Evolutionary conservation across 371 early-diverging fungal species (phyloP).

Genomic region (Circinella umbellata): DNA sequence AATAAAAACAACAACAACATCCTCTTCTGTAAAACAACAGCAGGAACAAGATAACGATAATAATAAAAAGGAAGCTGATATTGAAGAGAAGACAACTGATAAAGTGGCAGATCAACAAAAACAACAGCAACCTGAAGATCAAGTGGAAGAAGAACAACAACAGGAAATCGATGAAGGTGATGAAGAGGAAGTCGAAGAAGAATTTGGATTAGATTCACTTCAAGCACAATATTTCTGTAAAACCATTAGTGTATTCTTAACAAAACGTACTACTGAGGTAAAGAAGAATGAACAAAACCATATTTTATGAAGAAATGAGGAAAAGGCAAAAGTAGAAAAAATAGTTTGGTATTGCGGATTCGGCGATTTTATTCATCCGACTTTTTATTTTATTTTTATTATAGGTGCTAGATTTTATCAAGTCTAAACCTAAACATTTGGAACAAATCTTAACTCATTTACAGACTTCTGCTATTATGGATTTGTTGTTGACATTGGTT

Average conservation of each 20-base stretch:
- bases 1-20: conserved; percentile 1
- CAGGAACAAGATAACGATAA: background rate
- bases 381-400: background rate
- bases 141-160: background rate
- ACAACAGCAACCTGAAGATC: conserved; percentile 3
- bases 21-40: background rate
- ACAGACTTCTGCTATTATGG: conserved; percentile 86
- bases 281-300: background rate
- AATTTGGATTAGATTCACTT: conserved; percentile 60
- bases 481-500: conserved; percentile 88
- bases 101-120: background rate
- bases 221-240: conserved; percentile 90
- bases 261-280: conserved; percentile 84
- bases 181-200: conserved; percentile 2
- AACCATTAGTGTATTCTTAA: conserved; percentile 82
- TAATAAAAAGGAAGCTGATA: too few relatives aligned
- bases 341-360: background rate
- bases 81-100: too few relatives aligned
- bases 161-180: background rate
- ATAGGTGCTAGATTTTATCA: conserved; percentile 73
- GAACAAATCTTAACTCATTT: conserved; percentile 77
- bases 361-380: conserved; percentile 13
- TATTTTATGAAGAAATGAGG: too few relatives aligned
- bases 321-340: too few relatives aligned
- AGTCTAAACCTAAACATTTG: conserved; percentile 62